phyloP scores from a whole-genome alignment of 2,329 filamentous ascomycete species.

The Chalara sp. region DNA sequence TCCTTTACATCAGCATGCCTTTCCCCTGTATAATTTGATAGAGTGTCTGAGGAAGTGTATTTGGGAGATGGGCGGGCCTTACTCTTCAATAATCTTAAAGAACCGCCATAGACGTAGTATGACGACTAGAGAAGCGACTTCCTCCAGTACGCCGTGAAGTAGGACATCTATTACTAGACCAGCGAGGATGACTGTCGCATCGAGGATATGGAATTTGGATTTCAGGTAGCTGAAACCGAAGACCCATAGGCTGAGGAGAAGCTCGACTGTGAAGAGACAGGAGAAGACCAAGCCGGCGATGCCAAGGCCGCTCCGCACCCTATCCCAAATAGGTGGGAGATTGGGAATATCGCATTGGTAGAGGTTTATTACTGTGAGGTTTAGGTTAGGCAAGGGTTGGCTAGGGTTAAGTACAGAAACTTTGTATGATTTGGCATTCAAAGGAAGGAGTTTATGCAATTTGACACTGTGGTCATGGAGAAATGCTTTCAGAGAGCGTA shows the following conservation, averaged over 20 bases:
- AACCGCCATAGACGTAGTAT: constrained; percentile 62
- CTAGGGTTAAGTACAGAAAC: not conserved
- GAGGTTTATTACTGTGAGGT: constrained; percentile 33
- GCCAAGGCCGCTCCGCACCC: constrained; percentile 37
- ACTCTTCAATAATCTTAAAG: constrained; percentile 64
- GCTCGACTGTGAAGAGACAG: constrained; percentile 57
- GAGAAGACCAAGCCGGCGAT: constrained; percentile 52
- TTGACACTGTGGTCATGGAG: not conserved
- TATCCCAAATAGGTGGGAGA: constrained; percentile 24
- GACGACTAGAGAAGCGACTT: constrained; percentile 60
- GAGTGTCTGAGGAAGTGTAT: not conserved
- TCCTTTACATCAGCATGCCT: not conserved
- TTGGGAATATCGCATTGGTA: constrained; percentile 37
- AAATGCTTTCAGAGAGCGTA: too few species aligned
- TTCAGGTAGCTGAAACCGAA: constrained; percentile 40
- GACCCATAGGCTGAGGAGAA: constrained; percentile 51
- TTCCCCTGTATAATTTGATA: not conserved
- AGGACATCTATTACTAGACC: constrained; percentile 57
- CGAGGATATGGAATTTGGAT: constrained; percentile 47
- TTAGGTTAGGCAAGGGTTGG: not conserved
- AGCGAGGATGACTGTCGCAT: constrained; percentile 53
- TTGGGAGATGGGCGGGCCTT: not conserved
- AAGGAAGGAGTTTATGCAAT: not conserved
- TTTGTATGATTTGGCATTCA: not conserved
- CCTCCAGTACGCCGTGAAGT: constrained; percentile 51